Evolutionary conservation across 345 rosid species (phyloP).

Genomic region (Eucalyptus sp.): DNA sequence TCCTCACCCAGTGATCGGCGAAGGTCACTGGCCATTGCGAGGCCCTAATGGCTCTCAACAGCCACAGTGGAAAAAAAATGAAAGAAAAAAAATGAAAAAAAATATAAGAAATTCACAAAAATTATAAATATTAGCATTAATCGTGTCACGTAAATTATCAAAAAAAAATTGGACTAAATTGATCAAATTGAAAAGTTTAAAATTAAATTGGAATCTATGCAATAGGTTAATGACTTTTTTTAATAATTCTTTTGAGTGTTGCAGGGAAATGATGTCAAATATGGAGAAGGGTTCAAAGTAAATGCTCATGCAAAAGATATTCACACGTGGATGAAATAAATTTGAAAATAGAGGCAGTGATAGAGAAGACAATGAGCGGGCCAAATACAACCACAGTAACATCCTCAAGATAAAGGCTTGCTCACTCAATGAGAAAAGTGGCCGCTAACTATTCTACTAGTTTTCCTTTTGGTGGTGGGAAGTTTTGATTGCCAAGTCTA

Average conservation of each 20-base stretch:
- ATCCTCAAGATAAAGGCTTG: conserved; percentile 59
- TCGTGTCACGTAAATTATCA: too few species aligned
- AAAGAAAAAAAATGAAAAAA: too few species aligned
- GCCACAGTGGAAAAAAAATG: fast-evolving
- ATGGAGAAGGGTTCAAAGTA: not conserved
- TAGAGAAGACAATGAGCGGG: conserved; percentile 8
- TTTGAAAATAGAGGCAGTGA: not conserved
- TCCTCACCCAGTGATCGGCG: fast-evolving
- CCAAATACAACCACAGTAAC: conserved; percentile 77
- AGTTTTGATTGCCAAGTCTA: not conserved
- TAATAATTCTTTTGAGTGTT: too few species aligned
- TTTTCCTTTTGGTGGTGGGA: conserved; percentile 72
- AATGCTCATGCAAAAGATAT: not conserved
- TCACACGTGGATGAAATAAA: not conserved
- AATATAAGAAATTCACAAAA: too few species aligned
- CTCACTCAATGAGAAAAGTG: conserved; percentile 62
- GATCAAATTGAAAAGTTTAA: too few species aligned
- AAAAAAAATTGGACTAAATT: too few species aligned
- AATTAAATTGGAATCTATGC: fast-evolving
- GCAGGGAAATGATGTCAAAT: too few species aligned
- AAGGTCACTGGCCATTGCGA: not conserved
- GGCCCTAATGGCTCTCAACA: fast-evolving
- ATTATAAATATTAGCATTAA: too few species aligned
- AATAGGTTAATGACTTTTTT: too few species aligned
- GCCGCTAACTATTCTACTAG: conserved; percentile 51